Base-by-base conservation (phyloP, 495 filamentous ascomycete genomes). In the Cenococcum geophilum region DNA sequence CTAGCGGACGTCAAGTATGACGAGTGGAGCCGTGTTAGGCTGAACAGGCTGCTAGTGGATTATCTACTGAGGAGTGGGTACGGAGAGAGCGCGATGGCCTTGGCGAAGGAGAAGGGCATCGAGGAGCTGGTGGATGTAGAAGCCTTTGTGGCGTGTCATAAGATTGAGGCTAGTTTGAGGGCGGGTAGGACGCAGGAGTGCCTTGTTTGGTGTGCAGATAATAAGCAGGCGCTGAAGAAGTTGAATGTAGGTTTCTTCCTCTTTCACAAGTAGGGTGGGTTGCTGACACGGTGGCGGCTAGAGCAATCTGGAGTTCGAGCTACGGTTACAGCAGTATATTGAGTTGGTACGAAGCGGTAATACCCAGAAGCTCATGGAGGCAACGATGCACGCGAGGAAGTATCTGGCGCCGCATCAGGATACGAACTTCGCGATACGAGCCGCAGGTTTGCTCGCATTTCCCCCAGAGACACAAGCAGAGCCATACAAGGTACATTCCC, bases 1-100 rank as follows among this genome's bases (percentile, higher is more conserved):
- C 75, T 97, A 67, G 87, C 87, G 47, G 95, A 97, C 75, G 90
- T 95, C 58, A 91, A 90, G 65, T 98, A 97, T 74, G 95, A 97
- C 66, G 77, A 82, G 56, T 98, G 95, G 95, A 89, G 87, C 43
- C 80, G 87, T 40, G 78, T 82, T 11, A 80, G 93, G 35, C 77
- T 97, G 57, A 86, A 96, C 76, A 79, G 95, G 23, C 76, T 97
- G 43, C 71, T 98, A 50, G 89, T 95, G 42, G 93, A 98, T 72
- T 95, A 95, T 74, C 76, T 97, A 70, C 74, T 97, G 47, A 81
- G 93, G 25, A 85, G 84, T 57, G 92, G 92, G 22, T 95, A 92
- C 71, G 80, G 79, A 34, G 82, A 88, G 18, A 93, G 87, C 71
- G 93, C 92, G 10, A 77, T 76, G 54, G 80, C 83, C 42, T 74